Conservation (phyloP, 2,329 filamentous ascomycete species). For the Phialophora chinensis region DNA sequence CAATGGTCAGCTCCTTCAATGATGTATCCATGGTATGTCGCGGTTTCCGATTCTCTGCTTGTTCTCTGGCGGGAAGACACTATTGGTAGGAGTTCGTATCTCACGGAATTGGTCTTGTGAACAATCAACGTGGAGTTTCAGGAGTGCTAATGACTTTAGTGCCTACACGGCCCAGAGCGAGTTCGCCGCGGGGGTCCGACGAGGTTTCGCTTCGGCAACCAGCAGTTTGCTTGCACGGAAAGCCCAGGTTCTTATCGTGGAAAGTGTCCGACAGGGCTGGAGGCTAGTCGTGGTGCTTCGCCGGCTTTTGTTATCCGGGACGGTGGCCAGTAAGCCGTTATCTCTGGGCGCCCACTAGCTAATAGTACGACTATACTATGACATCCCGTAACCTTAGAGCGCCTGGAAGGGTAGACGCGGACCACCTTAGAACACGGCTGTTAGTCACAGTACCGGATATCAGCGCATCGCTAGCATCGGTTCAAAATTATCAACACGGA, state of each 20-base stretch:
- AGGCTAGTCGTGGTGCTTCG: not conserved
- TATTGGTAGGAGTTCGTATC: not conserved
- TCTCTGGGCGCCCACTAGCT: not conserved
- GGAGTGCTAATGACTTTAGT: not conserved
- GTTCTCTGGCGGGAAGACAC: not conserved
- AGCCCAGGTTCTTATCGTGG: conserved; percentile 3
- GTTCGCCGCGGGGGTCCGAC: conserved; percentile 1
- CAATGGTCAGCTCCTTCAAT: conserved; percentile 22
- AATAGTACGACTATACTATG: not conserved
- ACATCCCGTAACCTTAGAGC: not conserved
- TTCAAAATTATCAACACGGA: not conserved
- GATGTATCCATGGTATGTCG: conserved; percentile 2
- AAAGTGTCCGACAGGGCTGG: conserved; percentile 7
- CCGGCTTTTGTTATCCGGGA: not conserved
- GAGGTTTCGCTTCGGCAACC: not conserved
- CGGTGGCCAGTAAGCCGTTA: conserved; percentile 1
- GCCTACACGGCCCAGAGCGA: not conserved
- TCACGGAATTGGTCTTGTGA: not conserved
- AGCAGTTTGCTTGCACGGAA: not conserved
- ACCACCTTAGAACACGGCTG: not conserved
- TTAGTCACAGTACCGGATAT: not conserved
- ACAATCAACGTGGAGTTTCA: not conserved
- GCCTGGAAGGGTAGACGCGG: not conserved
- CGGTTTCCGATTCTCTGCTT: not conserved
- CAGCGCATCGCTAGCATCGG: conserved; percentile 5